Evolutionary conservation across 1,139 yeast genomes (phyloP).

Genomic region (Protomyces pachydermus): DNA sequence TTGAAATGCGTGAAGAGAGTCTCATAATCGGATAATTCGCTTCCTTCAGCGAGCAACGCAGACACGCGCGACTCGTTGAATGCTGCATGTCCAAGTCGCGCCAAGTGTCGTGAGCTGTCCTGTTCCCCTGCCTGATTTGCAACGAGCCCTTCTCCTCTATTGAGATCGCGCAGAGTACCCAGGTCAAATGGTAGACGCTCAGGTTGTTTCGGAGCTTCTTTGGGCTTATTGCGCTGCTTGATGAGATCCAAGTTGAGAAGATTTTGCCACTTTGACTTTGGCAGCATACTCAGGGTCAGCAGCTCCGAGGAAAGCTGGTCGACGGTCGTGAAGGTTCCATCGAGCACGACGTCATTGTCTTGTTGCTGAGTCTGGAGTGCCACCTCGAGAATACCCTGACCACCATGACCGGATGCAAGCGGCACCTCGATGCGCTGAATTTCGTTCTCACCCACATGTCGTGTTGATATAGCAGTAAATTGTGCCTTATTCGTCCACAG

Average conservation of each 20-base stretch:
- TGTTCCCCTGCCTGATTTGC: neutral
- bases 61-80: conserved; percentile 57
- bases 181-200: conserved; percentile 79
- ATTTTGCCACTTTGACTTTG: conserved; percentile 74
- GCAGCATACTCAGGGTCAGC: conserved; percentile 68
- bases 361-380: conserved; percentile 46
- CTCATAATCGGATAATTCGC: conserved; percentile 41
- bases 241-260: conserved; percentile 77
- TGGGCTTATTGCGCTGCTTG: conserved; percentile 78
- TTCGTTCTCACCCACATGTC: conserved; percentile 64
- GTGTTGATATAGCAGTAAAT: conserved; percentile 56
- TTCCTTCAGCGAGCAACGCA: conserved; percentile 53
- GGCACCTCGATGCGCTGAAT: conserved; percentile 60
- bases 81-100: neutral
- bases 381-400: conserved; percentile 69
- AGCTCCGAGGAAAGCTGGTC: conserved; percentile 62
- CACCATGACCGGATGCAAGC: conserved; percentile 79
- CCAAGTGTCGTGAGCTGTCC: conserved; percentile 2
- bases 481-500: conserved; percentile 92
- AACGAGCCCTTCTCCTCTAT: conserved; percentile 28
- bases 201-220: conserved; percentile 81
- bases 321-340: conserved; percentile 49
- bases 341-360: conserved; percentile 36
- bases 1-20: conserved; percentile 55
- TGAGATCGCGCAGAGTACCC: conserved; percentile 28